These are phyloP conservation scores for Knufia fluminis DNA, from an alignment of 2,329 filamentous ascomycete species.

Conservation along the genomic window DNA sequence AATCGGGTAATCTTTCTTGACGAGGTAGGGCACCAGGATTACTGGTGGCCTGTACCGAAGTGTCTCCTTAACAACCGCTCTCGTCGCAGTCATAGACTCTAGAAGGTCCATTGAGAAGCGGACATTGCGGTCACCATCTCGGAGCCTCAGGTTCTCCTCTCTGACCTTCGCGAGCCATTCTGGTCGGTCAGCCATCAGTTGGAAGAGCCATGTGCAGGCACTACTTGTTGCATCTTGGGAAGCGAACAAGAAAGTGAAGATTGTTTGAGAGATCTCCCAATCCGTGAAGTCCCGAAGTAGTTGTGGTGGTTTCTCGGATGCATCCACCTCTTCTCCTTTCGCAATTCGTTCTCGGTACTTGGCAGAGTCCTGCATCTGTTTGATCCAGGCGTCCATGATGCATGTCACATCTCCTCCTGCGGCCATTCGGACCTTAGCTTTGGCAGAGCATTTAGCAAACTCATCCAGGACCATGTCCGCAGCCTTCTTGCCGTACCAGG, in stretches of 20 bases:
- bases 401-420: slow-evolving; percentile 78
- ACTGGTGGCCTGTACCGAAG: slow-evolving; percentile 92
- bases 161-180: slow-evolving; percentile 82
- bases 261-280: slow-evolving; percentile 81
- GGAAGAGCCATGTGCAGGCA: slow-evolving; percentile 90
- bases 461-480: slow-evolving; percentile 84
- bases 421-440: slow-evolving; percentile 86
- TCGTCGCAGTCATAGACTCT: slow-evolving; percentile 81
- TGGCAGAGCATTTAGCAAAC: slow-evolving; percentile 83
- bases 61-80: slow-evolving; percentile 82
- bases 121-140: slow-evolving; percentile 64
- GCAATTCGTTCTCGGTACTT: slow-evolving; percentile 70
- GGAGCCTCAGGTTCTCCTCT: slow-evolving; percentile 73
- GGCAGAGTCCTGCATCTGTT: slow-evolving; percentile 76
- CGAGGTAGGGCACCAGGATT: slow-evolving; percentile 90
- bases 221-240: slow-evolving; percentile 95
- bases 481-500: slow-evolving; percentile 95
- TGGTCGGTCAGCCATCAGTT: slow-evolving; percentile 86
- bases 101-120: slow-evolving; percentile 73
- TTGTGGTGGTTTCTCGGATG: slow-evolving; percentile 69
- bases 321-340: slow-evolving; percentile 58
- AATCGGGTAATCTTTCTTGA: slow-evolving; percentile 92
- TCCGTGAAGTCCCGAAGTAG: slow-evolving; percentile 80
- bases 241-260: slow-evolving; percentile 95
- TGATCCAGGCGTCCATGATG: slow-evolving; percentile 93